phyloP scores from a whole-genome alignment of 306 rosid species.

The Styphnolobium japonicum region DNA sequence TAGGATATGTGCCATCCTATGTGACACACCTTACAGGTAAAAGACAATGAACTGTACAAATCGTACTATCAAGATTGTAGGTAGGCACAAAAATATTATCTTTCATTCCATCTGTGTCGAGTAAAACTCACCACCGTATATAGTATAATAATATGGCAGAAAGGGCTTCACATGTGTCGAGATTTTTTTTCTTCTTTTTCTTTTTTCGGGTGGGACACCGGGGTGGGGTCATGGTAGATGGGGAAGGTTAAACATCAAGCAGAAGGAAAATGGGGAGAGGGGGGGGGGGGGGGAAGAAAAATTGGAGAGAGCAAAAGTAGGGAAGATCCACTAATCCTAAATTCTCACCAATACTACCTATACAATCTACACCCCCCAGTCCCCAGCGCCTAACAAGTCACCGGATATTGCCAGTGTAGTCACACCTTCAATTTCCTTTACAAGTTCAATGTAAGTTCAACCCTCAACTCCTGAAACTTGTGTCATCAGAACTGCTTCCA shows the following conservation, averaged over 20 bases:
- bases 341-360: slow-evolving; percentile 5
- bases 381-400: slow-evolving; percentile 16
- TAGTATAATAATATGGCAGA: neutral
- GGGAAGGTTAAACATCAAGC: too few relatives aligned
- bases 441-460: slow-evolving; percentile 11
- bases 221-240: too few relatives aligned
- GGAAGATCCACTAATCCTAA: slow-evolving; percentile 3
- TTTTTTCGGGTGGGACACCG: too few relatives aligned
- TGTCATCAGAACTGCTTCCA: slow-evolving; percentile 21
- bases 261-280: too few relatives aligned
- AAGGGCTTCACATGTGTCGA: too few relatives aligned
- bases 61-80: neutral
- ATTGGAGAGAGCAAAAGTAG: neutral
- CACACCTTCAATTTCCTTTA: slow-evolving; percentile 29
- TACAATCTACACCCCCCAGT: slow-evolving; percentile 11
- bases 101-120: neutral
- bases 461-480: neutral
- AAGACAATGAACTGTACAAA: neutral
- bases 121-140: neutral
- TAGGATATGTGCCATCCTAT: neutral
- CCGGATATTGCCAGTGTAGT: slow-evolving; percentile 1
- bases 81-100: neutral
- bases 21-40: neutral
- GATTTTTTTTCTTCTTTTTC: neutral
- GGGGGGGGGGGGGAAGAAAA: too few relatives aligned